phyloP scores from a whole-genome alignment of 2,329 filamentous ascomycete species.

The Biscogniauxia mediterranea region DNA sequence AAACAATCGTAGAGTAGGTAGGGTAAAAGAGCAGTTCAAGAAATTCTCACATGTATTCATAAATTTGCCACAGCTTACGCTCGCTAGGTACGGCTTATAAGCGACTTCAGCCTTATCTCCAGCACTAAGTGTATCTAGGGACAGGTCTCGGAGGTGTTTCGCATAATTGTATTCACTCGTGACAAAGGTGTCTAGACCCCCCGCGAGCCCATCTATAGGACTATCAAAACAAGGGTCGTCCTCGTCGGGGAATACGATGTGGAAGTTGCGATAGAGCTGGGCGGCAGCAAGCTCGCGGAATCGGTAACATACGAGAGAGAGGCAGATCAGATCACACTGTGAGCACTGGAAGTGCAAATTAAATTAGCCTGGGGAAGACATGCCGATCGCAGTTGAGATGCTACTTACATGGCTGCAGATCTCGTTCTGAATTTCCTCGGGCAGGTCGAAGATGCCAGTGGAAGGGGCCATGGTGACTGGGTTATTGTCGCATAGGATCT shows the following conservation, averaged over 20 bases:
- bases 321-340: slow-evolving; percentile 52
- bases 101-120: slow-evolving; percentile 52
- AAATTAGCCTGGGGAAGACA: slow-evolving; percentile 8
- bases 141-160: slow-evolving; percentile 53
- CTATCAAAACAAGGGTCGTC: slow-evolving; percentile 52
- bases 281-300: slow-evolving; percentile 58
- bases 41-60: slow-evolving; percentile 47
- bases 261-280: slow-evolving; percentile 58
- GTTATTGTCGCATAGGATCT: not conserved
- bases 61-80: slow-evolving; percentile 59
- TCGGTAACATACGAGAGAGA: slow-evolving; percentile 56
- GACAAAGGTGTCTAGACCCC: slow-evolving; percentile 59
- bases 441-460: slow-evolving; percentile 42
- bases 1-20: not conserved
- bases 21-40: not conserved
- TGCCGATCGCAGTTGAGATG: not conserved
- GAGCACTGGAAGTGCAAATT: slow-evolving; percentile 41
- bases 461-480: not conserved
- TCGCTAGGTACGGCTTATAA: slow-evolving; percentile 55
- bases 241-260: slow-evolving; percentile 61
- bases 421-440: slow-evolving; percentile 47
- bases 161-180: slow-evolving; percentile 65
- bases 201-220: slow-evolving; percentile 56
- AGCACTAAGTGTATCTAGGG: slow-evolving; percentile 53
- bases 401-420: slow-evolving; percentile 46